A percentile compares a stretch with the other conserved stretches of the same genome.
phyloP scores from a whole-genome alignment of 495 filamentous ascomycete species.

The Cryomyces minteri region DNA sequence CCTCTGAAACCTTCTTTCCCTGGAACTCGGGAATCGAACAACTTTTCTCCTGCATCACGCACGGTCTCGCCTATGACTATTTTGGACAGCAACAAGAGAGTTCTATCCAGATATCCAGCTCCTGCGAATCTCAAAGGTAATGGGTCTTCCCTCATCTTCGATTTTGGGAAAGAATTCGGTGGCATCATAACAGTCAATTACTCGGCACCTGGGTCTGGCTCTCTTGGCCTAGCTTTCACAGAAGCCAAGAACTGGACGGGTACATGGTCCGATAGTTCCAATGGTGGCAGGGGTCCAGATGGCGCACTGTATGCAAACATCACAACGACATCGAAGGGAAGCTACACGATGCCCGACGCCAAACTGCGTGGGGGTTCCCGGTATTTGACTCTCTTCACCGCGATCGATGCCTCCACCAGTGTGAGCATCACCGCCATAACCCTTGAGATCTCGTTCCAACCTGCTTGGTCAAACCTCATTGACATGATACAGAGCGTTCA shows the following conservation, averaged over 20 bases:
- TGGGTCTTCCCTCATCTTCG: slow-evolving; percentile 24
- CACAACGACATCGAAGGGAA: slow-evolving; percentile 15
- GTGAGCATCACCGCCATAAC: slow-evolving; percentile 4
- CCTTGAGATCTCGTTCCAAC: slow-evolving; percentile 28
- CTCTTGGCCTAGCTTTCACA: slow-evolving; percentile 40
- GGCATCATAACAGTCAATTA: slow-evolving; percentile 21
- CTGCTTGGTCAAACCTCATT: slow-evolving; percentile 33
- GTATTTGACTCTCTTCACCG: slow-evolving; percentile 19
- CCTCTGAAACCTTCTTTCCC: slow-evolving; percentile 32
- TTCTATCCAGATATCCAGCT: slow-evolving; percentile 14
- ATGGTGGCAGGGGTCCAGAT: slow-evolving; percentile 11
- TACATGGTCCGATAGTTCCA: neutral
- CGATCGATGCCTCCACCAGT: slow-evolving; percentile 1
- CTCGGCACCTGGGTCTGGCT: slow-evolving; percentile 17
- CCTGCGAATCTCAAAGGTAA: slow-evolving; percentile 8
- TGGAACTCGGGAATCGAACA: slow-evolving; percentile 41
- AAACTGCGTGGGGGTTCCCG: slow-evolving; percentile 23
- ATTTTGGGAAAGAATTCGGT: slow-evolving; percentile 26
- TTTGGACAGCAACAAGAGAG: slow-evolving; percentile 7
- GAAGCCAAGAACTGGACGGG: slow-evolving; percentile 47
- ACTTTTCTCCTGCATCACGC: slow-evolving; percentile 35
- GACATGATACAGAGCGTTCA: neutral
- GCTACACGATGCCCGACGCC: slow-evolving; percentile 15
- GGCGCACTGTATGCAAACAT: slow-evolving; percentile 18
- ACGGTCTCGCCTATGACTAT: slow-evolving; percentile 30